Percentiles rank a stretch among this genome's conserved stretches.
Conservation (phyloP, 352 stramenopile genomes). For the Pythium biforme region DNA sequence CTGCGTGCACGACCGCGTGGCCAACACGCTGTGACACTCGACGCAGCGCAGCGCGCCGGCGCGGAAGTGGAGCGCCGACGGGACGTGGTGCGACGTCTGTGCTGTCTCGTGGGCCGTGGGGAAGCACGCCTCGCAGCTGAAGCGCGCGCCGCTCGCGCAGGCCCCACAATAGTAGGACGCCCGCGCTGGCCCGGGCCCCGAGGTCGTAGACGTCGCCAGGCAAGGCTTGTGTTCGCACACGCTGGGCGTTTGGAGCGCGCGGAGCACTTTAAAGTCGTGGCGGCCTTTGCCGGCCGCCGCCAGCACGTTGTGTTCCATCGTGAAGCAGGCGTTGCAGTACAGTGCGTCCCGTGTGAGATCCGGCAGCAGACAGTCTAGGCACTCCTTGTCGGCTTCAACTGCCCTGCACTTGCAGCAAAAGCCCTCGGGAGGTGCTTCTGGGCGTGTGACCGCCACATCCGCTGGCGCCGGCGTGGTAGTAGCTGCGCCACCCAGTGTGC, state of each 20-base stretch:
- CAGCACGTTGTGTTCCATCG: conserved; percentile 39
- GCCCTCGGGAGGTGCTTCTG: conserved; percentile 13
- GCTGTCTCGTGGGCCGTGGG: conserved; percentile 42
- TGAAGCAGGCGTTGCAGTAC: conserved; percentile 59
- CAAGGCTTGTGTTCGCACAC: conserved; percentile 36
- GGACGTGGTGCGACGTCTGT: conserved; percentile 39
- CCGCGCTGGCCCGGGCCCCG: not conserved
- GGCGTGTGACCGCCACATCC: not conserved
- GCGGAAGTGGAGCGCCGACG: conserved; percentile 49
- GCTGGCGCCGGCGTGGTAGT: not conserved
- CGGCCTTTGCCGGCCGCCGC: conserved; percentile 17
- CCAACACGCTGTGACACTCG: conserved; percentile 47
- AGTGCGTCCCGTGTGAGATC: conserved; percentile 1
- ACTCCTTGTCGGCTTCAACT: conserved; percentile 44
- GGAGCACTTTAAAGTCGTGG: conserved; percentile 63
- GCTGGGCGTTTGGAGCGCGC: conserved; percentile 15
- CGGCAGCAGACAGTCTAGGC: conserved; percentile 45
- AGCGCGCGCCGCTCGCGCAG: conserved; percentile 8
- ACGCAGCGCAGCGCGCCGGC: conserved; percentile 49
- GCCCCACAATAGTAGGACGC: conserved; percentile 51
- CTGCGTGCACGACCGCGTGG: conserved; percentile 44
- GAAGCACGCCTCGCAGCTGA: conserved; percentile 52
- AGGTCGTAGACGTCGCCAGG: too few relatives aligned
- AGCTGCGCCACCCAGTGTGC: too few relatives aligned
- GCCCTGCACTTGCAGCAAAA: conserved; percentile 43